Base-by-base conservation (phyloP, 352 stramenopile species). In the Hyaloperonospora arabidopsidis region DNA sequence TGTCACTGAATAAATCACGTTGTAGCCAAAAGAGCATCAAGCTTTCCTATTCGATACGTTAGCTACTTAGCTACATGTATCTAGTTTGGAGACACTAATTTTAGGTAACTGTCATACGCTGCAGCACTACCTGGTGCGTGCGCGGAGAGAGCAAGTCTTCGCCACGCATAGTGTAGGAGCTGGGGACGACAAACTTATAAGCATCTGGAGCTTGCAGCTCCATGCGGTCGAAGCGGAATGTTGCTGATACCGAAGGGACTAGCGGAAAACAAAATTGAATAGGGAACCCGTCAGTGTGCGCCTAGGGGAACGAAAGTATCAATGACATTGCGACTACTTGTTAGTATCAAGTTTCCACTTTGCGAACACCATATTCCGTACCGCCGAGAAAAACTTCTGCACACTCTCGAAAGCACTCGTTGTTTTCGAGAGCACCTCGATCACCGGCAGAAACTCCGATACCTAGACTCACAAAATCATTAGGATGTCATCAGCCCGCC, bases 221-320 rank as follows among this genome's bases (percentile, higher is more conserved):
- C 65, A 85, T 74, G 17, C 53, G 34, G 39, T 76, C 55, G 45
- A 85, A 87, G 13, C 72, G 73, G 28, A 87, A 83, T 0, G 71
- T 84, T 11, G 77, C 77, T 1, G 73, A 79, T 34, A 86, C 58
- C 3, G 77, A 86, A 2, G 74, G 74, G 38, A 86, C 53, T n/a
- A 87, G 41, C 3, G 77, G 77, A 29, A 87, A 81, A 62, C 71
- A 77, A 58, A 86, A 87, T 54, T 87, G 73, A 14, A 87, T 75
- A 10, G 77, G 77, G 38, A 86, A 87, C n/a, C 73, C 77, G 6
- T 79, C 65, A 10, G 59, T 68, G 19, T 74, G 47, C 19, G 64
- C 52, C 74, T 87, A 45, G 2, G 48, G 7, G 22, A 23, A 54
- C 17, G 5, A 39, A n/a, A n/a, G 25, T 21, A 53, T 25, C 12